These are phyloP conservation scores for Exophiala aquamarina DNA, from an alignment of 2,329 filamentous ascomycete genomes.

Conservation along the genomic window DNA sequence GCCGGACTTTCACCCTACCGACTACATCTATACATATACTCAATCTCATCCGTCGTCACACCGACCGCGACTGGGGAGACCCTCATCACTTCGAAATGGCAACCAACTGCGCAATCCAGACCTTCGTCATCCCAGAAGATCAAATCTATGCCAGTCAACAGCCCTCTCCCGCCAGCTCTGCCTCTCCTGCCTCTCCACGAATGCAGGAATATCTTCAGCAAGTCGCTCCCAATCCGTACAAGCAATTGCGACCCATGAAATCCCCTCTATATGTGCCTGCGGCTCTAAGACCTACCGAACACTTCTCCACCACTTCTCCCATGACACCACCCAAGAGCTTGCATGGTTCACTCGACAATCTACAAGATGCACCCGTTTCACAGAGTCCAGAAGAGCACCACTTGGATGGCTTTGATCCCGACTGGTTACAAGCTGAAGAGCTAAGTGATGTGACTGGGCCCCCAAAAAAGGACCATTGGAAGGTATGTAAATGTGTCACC, in stretches of 20 bases:
- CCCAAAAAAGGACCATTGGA: conserved; percentile 66
- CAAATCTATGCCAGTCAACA: conserved; percentile 33
- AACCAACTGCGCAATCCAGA: conserved; percentile 26
- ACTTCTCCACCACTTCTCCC: conserved; percentile 45
- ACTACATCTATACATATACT: too few relatives aligned
- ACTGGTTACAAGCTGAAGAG: conserved; percentile 37
- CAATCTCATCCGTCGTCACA: too few relatives aligned
- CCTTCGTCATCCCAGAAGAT: conserved; percentile 25
- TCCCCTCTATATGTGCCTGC: conserved; percentile 64
- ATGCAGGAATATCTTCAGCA: conserved; percentile 36
- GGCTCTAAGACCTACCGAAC: conserved; percentile 61
- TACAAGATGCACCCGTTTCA: conserved; percentile 38
- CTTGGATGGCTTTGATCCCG: conserved; percentile 20
- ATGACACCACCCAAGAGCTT: conserved; percentile 54
- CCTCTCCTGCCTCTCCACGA: conserved; percentile 54
- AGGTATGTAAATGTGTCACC: conserved; percentile 48
- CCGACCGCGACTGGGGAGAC: too few relatives aligned
- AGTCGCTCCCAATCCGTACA: conserved; percentile 41
- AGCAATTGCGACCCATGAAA: conserved; percentile 60
- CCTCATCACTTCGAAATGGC: conserved; percentile 16
- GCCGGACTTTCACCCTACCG: too few relatives aligned
- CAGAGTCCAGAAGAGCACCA: conserved; percentile 15
- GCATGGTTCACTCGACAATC: conserved; percentile 54
- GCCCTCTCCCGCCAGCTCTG: conserved; percentile 46
- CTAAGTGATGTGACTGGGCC: conserved; percentile 58